Evolutionary conservation across 495 filamentous ascomycete genomes (phyloP).

Genomic region (Hypoxylon fragiforme): DNA sequence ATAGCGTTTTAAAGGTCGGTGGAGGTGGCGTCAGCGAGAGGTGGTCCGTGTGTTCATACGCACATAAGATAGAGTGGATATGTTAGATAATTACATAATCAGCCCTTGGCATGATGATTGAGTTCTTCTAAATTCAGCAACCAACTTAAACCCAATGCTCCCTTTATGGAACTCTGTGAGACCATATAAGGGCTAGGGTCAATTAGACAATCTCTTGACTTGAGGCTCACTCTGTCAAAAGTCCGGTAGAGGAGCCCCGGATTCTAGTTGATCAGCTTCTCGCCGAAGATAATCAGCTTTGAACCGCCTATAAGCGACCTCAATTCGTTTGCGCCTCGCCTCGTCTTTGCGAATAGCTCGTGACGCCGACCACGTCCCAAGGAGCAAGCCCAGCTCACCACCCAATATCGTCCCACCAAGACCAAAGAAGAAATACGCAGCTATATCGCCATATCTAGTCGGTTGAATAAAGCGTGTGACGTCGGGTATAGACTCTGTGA

Average conservation of each 20-base stretch:
- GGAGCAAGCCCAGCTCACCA: slow-evolving; percentile 63
- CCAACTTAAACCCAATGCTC: too few relatives aligned
- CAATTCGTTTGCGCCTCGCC: slow-evolving; percentile 58
- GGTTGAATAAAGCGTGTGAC: slow-evolving; percentile 60
- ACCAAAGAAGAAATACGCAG: slow-evolving; percentile 65
- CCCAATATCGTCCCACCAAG: slow-evolving; percentile 65
- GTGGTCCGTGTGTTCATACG: too few relatives aligned
- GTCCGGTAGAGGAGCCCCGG: slow-evolving; percentile 13
- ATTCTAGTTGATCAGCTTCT: slow-evolving; percentile 60
- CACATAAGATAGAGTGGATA: too few relatives aligned
- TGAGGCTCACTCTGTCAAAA: too few relatives aligned
- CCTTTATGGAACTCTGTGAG: too few relatives aligned
- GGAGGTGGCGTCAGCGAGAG: too few relatives aligned
- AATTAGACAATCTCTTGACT: too few relatives aligned
- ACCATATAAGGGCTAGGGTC: too few relatives aligned
- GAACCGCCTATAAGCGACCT: slow-evolving; percentile 66
- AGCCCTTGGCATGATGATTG: too few relatives aligned
- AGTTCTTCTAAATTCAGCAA: too few relatives aligned
- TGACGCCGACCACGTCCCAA: slow-evolving; percentile 56
- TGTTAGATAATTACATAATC: too few relatives aligned
- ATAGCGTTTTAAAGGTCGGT: too few relatives aligned
- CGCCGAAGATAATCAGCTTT: slow-evolving; percentile 62
- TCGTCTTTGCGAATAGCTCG: slow-evolving; percentile 57
- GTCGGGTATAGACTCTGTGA: slow-evolving; percentile 63
- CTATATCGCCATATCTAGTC: slow-evolving; percentile 60